A percentile compares a stretch with the other conserved stretches of the same genome.
Evolutionary conservation across 2,329 filamentous ascomycete species (phyloP).

Genomic region (Pseudocercospora fuligena): DNA sequence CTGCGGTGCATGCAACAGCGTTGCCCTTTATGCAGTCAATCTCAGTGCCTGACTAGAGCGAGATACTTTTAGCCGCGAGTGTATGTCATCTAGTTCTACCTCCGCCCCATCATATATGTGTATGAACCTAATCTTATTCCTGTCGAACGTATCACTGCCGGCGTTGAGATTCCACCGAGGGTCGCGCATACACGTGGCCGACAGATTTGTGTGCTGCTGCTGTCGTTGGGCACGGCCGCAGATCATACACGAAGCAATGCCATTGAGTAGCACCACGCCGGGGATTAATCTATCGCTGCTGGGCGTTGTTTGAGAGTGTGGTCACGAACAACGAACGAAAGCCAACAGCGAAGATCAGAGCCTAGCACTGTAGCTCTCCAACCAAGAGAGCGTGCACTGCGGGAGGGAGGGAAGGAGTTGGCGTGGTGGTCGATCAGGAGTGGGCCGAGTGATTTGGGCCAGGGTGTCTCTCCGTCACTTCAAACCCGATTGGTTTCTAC

Average conservation of each 20-base stretch:
- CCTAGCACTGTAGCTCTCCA: neutral
- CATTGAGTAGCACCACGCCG: neutral
- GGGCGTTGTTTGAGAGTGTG: neutral
- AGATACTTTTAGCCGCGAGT: neutral
- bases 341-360: constrained; percentile 6
- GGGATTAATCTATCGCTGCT: neutral
- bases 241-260: neutral
- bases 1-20: neutral
- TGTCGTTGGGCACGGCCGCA: neutral
- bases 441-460: neutral
- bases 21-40: neutral
- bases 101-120: constrained; percentile 1
- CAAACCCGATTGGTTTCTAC: constrained; percentile 2
- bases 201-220: neutral
- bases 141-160: constrained; percentile 5
- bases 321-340: neutral
- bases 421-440: constrained; percentile 4
- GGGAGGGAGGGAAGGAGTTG: constrained; percentile 1
- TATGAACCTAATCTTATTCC: neutral
- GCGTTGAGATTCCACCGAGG: neutral
- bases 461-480: neutral
- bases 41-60: neutral
- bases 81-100: neutral
- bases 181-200: constrained; percentile 6
- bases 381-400: constrained; percentile 5